These are phyloP conservation scores for Amyloporia xantha DNA, from an alignment of 768 basidiomycete species.

Conservation along the genomic window DNA sequence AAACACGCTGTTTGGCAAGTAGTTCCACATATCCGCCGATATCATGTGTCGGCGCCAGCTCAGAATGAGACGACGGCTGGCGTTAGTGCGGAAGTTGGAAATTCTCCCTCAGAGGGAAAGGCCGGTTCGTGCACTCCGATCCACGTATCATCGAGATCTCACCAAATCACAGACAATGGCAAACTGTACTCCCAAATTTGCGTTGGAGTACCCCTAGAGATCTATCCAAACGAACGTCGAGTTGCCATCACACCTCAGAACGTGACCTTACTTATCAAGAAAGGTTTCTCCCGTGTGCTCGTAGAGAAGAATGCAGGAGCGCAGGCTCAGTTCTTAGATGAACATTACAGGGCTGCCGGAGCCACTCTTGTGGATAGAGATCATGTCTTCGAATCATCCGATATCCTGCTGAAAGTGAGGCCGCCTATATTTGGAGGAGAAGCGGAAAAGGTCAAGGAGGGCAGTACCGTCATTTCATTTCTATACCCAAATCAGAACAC, in stretches of 20 bases:
- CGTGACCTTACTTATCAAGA: constrained; percentile 67
- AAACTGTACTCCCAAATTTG: constrained; percentile 65
- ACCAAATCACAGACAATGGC: constrained; percentile 24
- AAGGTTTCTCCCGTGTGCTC: constrained; percentile 69
- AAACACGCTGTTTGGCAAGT: no score
- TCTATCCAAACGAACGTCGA: constrained; percentile 70
- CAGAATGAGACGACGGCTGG: not conserved
- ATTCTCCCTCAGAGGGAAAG: not conserved
- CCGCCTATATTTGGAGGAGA: constrained; percentile 65
- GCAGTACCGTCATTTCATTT: constrained; percentile 78
- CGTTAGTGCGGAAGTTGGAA: not conserved
- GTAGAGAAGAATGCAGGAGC: constrained; percentile 68
- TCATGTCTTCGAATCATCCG: constrained; percentile 59
- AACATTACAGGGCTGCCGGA: constrained; percentile 72
- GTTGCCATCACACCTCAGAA: constrained; percentile 82
- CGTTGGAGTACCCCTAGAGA: constrained; percentile 73
- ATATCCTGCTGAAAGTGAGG: constrained; percentile 84
- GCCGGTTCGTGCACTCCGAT: constrained; percentile 1
- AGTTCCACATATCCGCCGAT: not conserved
- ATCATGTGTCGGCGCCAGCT: not conserved
- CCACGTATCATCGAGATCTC: not conserved
- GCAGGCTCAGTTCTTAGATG: constrained; percentile 74
- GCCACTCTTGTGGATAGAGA: constrained; percentile 70
- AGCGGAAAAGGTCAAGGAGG: constrained; percentile 54
- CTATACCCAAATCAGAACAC: constrained; percentile 82